Conservation (phyloP, 2,329 filamentous ascomycete genomes). For the Bipolaris bicolor region DNA sequence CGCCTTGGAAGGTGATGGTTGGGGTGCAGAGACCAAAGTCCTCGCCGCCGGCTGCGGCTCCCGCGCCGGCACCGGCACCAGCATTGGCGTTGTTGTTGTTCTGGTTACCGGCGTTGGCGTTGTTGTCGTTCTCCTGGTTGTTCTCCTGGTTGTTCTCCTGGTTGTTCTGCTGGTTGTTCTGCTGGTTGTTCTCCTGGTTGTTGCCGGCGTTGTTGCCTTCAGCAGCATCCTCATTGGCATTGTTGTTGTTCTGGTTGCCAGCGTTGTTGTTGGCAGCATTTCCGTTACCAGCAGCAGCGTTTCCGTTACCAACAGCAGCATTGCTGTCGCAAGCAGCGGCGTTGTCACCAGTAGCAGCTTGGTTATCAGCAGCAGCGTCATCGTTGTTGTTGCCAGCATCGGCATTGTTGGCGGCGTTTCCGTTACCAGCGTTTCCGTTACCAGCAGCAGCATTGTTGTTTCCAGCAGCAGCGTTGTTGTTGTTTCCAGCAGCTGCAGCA, state of each 20-base stretch:
- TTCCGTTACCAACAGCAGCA: background rate
- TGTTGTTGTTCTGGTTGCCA: constrained; percentile 1
- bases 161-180: constrained; percentile 6
- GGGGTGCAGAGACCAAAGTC: constrained; percentile 49
- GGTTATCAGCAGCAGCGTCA: background rate
- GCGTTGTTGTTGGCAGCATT: constrained; percentile 13
- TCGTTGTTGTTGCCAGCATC: background rate
- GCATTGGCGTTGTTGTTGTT: constrained; percentile 25
- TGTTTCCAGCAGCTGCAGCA: constrained; percentile 25
- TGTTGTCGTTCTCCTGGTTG: background rate
- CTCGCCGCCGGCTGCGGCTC: constrained; percentile 27
- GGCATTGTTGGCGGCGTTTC: background rate
- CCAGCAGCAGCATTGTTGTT: background rate
- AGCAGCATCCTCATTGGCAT: background rate
- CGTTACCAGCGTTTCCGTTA: background rate
- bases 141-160: background rate
- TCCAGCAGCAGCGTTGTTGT: background rate
- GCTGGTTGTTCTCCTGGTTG: constrained; percentile 12
- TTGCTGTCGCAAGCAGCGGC: constrained; percentile 2
- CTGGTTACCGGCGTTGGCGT: constrained; percentile 22
- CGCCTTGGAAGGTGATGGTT: constrained; percentile 67
- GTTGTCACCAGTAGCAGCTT: background rate
- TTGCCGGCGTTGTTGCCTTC: constrained; percentile 19
- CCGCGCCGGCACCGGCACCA: constrained; percentile 14
- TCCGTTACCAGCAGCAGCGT: background rate